Percentiles rank a stretch among this genome's conserved stretches.
These are phyloP conservation scores for Pseudonitzschia delicatissima DNA, from an alignment of 108 stramenopile species.

Conservation along the genomic window DNA sequence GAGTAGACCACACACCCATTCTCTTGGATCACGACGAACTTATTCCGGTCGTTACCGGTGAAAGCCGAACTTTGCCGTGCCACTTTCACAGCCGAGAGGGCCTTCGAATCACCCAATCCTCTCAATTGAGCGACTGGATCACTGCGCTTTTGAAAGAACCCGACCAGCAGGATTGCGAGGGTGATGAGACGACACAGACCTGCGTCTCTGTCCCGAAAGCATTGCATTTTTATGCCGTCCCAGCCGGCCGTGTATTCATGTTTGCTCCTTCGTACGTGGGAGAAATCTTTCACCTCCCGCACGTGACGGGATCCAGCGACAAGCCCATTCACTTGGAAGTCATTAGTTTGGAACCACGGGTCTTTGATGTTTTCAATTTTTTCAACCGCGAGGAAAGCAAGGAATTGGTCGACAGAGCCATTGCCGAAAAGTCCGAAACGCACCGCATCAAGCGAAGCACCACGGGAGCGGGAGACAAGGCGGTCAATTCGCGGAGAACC, in stretches of 20 bases:
- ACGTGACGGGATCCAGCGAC: conserved; percentile 48
- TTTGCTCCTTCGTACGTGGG: conserved; percentile 83
- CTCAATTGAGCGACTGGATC: conserved; percentile 37
- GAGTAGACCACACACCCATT: conserved; percentile 58
- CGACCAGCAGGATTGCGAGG: conserved; percentile 10
- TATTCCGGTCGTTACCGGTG: conserved; percentile 30
- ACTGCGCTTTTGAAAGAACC: not conserved
- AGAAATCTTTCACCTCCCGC: conserved; percentile 76
- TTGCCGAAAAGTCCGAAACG: conserved; percentile 62
- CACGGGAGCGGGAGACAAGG: conserved; percentile 66
- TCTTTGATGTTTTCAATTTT: conserved; percentile 88
- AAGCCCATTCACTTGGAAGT: conserved; percentile 68
- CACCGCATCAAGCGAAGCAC: conserved; percentile 75
- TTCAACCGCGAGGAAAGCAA: conserved; percentile 63
- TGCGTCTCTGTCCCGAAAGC: conserved; percentile 18
- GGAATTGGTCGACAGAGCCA: conserved; percentile 61
- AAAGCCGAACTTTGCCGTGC: conserved; percentile 49
- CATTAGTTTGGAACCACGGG: conserved; percentile 58
- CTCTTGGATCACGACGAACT: conserved; percentile 64
- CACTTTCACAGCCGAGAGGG: conserved; percentile 82
- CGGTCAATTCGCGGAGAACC: conserved; percentile 62
- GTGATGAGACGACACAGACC: conserved; percentile 15
- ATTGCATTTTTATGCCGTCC: conserved; percentile 79
- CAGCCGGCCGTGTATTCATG: conserved; percentile 82
- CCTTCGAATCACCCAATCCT: conserved; percentile 51